phyloP scores from a whole-genome alignment of 148 eudicot genomes.

The Limonium bicolor region DNA sequence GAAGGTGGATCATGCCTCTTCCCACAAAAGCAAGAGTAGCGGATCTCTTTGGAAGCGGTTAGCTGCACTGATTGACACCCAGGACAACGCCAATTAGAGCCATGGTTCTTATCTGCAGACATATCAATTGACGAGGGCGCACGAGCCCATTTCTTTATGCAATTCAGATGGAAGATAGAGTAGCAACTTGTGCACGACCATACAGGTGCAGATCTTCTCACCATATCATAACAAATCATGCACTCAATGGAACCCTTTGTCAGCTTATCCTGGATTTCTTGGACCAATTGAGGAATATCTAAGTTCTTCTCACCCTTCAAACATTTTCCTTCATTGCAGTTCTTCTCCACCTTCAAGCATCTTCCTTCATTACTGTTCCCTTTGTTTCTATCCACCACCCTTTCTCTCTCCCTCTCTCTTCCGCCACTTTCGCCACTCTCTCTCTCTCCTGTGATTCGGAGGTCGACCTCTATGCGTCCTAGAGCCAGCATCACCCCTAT shows the following conservation, averaged over 20 bases:
- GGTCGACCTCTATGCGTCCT: slow-evolving; percentile 32
- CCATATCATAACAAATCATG: slow-evolving; percentile 98
- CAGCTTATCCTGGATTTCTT: slow-evolving; percentile 90
- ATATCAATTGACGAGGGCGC: slow-evolving; percentile 83
- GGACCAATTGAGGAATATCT: slow-evolving; percentile 65
- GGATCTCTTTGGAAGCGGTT: slow-evolving; percentile 52
- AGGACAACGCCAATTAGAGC: slow-evolving; percentile 92
- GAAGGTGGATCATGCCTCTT: slow-evolving; percentile 89
- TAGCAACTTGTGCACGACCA: slow-evolving; percentile 91
- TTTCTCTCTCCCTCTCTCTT: slow-evolving; percentile 17
- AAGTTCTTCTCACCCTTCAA: slow-evolving; percentile 13
- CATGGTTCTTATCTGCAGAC: slow-evolving; percentile 68
- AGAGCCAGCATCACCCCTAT: slow-evolving; percentile 13
- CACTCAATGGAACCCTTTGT: slow-evolving; percentile 72
- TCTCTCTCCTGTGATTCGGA: slow-evolving; percentile 31
- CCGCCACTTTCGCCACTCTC: slow-evolving; percentile 19
- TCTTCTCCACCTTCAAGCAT: slow-evolving; percentile 1
- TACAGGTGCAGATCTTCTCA: slow-evolving; percentile 69
- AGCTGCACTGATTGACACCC: slow-evolving; percentile 93
- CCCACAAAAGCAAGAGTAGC: slow-evolving; percentile 83
- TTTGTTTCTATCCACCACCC: slow-evolving; percentile 19
- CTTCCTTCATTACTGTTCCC: slow-evolving; percentile 13
- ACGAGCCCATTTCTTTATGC: slow-evolving; percentile 92
- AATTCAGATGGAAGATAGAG: slow-evolving; percentile 73
- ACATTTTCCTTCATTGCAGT: slow-evolving; percentile 15